Evolutionary conservation across 139 green algal species (phyloP).

Genomic region (Coelastrella sp.): DNA sequence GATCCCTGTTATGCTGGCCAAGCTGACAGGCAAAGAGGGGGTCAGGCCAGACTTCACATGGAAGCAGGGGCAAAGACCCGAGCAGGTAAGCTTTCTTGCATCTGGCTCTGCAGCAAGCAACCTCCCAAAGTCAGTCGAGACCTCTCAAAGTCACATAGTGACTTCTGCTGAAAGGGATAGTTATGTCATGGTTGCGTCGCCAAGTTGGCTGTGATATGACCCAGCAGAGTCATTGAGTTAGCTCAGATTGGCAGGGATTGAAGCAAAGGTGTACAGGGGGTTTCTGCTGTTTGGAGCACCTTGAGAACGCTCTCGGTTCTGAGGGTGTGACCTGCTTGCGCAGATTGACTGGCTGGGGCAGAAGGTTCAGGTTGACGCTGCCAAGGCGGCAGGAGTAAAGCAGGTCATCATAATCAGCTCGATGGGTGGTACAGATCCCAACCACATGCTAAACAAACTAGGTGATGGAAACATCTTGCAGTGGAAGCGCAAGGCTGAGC

Average conservation of each 20-base stretch:
- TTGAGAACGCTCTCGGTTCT: no score
- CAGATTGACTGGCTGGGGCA: slow-evolving; percentile 90
- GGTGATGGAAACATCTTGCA: slow-evolving; percentile 86
- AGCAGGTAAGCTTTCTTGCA: slow-evolving; percentile 59
- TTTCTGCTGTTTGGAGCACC: no score
- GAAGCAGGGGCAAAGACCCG: slow-evolving; percentile 67
- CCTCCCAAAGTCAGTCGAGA: no score
- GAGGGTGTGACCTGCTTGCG: neutral
- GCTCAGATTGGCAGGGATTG: no score
- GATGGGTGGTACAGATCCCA: slow-evolving; percentile 81
- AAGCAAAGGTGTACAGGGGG: no score
- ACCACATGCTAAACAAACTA: slow-evolving; percentile 76
- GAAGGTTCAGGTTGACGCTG: slow-evolving; percentile 87
- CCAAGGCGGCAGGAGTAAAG: slow-evolving; percentile 74
- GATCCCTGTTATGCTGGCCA: slow-evolving; percentile 49
- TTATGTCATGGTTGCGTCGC: no score
- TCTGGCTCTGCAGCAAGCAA: no score
- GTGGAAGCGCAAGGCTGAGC: slow-evolving; percentile 89
- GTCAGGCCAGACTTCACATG: slow-evolving; percentile 71
- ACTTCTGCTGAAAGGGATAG: no score
- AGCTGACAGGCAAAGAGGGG: slow-evolving; percentile 55
- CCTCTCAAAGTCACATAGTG: no score
- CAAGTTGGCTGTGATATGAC: no score
- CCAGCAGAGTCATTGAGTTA: no score
- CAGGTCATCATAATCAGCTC: slow-evolving; percentile 72